Conservation (phyloP, 2,329 filamentous ascomycete species). For the Knufia petricola region DNA sequence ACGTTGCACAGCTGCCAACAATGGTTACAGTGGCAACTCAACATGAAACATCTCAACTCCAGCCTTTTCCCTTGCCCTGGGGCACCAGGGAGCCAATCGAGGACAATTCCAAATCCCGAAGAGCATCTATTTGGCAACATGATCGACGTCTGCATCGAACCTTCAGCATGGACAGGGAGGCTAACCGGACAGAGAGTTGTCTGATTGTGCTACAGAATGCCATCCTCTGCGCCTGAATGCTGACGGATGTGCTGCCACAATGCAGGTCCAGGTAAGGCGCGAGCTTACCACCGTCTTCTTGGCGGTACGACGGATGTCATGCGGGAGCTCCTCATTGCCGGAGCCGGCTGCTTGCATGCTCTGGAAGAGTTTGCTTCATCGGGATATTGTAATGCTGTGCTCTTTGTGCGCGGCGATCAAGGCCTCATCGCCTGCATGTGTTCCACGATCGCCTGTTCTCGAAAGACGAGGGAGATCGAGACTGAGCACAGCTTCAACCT, state of each 20-base stretch:
- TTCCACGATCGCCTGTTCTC: conserved; percentile 5
- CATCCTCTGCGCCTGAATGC: conserved; percentile 4
- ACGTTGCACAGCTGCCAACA: not conserved
- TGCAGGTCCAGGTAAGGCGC: conserved; percentile 14
- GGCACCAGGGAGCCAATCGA: conserved; percentile 5
- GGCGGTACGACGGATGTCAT: not conserved
- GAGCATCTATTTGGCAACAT: not conserved
- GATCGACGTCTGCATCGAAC: not conserved
- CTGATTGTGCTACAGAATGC: conserved; percentile 4
- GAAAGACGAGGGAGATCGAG: not conserved
- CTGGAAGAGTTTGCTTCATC: conserved; percentile 9
- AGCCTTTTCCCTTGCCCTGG: not conserved
- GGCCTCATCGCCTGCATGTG: not conserved
- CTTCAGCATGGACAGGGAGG: not conserved
- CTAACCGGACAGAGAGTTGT: not conserved
- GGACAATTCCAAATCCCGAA: conserved; percentile 13
- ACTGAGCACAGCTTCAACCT: not conserved
- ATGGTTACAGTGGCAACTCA: not conserved
- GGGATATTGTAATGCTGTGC: not conserved
- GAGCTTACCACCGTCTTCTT: not conserved
- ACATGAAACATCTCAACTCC: conserved; percentile 4
- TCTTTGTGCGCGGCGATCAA: not conserved
- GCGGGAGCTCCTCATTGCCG: not conserved
- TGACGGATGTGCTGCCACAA: conserved; percentile 15
- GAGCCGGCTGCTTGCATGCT: conserved; percentile 2